Conservation (phyloP, 306 rosid species). For the Cyclanthera cordifolia region DNA sequence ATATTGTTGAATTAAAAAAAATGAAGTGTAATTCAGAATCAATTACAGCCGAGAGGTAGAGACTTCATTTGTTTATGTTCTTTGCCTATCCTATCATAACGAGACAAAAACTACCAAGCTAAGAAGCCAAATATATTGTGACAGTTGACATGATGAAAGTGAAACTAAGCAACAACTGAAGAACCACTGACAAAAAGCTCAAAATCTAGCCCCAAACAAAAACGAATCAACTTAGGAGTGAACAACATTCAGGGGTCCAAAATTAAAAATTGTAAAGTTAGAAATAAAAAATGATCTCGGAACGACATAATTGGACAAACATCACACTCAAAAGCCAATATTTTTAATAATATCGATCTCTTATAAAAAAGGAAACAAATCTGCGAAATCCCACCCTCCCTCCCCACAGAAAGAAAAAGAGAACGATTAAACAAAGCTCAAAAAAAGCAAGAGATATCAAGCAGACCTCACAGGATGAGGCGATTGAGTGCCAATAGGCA, state of each 20-base stretch:
- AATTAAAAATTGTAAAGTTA: neutral
- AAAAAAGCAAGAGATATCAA: constrained; percentile 8
- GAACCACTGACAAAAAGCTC: constrained; percentile 8
- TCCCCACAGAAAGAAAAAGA: neutral
- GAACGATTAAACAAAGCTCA: neutral
- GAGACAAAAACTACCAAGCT: neutral
- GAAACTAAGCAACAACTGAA: neutral
- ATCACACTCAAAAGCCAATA: neutral
- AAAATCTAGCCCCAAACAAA: neutral
- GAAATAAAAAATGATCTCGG: neutral
- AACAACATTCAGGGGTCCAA: neutral
- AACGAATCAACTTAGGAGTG: neutral
- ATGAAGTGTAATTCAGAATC: neutral
- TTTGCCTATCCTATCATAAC: neutral
- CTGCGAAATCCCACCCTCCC: neutral
- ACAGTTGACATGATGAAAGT: neutral
- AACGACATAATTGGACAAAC: neutral
- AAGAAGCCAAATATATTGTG: neutral
- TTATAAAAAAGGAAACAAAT: constrained; percentile 3
- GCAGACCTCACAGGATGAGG: constrained; percentile 6
- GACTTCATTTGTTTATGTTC: neutral
- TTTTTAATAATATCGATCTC: neutral
- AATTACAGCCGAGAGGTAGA: neutral
- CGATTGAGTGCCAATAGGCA: neutral
- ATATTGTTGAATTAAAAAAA: too few species aligned